Evolutionary conservation across 805 yeast genomes (phyloP).

Genomic region (Phaffomyces antillensis): DNA sequence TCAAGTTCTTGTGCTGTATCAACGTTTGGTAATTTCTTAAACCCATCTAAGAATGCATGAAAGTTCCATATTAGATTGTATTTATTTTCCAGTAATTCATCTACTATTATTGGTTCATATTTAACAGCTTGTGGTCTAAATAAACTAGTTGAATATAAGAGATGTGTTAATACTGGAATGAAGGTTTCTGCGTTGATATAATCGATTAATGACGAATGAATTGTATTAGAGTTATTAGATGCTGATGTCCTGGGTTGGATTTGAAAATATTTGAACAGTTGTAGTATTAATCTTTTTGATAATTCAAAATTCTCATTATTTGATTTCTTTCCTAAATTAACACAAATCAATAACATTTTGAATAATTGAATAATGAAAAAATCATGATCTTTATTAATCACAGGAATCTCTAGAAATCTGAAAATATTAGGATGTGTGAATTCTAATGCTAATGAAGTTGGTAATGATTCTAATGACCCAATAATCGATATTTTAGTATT

Average conservation of each 20-base stretch:
- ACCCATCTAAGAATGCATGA: conserved; percentile 31
- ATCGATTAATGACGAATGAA: background rate
- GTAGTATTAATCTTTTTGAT: conserved; percentile 33
- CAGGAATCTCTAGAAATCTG: conserved; percentile 42
- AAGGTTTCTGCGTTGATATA: background rate
- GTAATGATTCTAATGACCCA: conserved; percentile 44
- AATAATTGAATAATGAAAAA: conserved; percentile 37
- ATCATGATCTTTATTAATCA: conserved; percentile 25
- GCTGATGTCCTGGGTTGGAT: too few relatives aligned
- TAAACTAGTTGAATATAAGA: conserved; percentile 18
- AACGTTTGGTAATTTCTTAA: conserved; percentile 26
- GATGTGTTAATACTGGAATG: background rate
- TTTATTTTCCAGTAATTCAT: conserved; percentile 22
- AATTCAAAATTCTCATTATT: background rate
- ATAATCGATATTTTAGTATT: conserved; percentile 42
- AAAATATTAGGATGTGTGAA: conserved; percentile 50
- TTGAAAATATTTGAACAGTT: conserved; percentile 37
- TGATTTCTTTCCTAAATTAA: conserved; percentile 28
- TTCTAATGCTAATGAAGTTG: conserved; percentile 47
- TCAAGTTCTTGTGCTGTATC: conserved; percentile 17
- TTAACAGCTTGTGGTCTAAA: conserved; percentile 3
- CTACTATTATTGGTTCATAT: background rate
- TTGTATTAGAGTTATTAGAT: too few relatives aligned
- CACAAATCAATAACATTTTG: conserved; percentile 39
- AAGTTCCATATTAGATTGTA: conserved; percentile 37